A percentile compares a stretch with the other conserved stretches of the same genome.
Conservation (phyloP, 352 stramenopile species). For the Globisporangium parvum region DNA sequence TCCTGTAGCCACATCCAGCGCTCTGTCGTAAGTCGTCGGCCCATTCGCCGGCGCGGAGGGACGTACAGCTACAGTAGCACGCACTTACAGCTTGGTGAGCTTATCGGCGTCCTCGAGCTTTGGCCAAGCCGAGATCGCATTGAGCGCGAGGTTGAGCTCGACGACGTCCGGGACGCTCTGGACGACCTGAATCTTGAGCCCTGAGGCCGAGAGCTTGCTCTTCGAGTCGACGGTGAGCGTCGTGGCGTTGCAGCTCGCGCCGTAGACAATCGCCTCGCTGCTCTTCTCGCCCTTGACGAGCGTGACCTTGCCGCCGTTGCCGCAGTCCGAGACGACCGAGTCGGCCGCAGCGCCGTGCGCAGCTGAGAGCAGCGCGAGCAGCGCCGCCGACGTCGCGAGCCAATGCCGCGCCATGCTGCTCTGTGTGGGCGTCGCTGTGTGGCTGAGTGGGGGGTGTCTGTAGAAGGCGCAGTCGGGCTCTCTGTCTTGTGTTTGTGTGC, state of each 20-base stretch:
- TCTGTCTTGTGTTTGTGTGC: too few relatives aligned
- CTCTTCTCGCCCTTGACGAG: conserved; percentile 28
- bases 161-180: conserved; percentile 38
- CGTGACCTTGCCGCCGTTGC: conserved; percentile 30
- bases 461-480: not conserved
- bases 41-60: not conserved
- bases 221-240: conserved; percentile 26
- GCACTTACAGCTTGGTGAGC: conserved; percentile 42
- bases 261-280: conserved; percentile 29
- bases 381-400: conserved; percentile 3
- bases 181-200: conserved; percentile 40
- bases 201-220: conserved; percentile 29
- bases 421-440: not conserved
- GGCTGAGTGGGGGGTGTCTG: not conserved
- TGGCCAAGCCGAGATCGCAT: conserved; percentile 37
- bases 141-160: conserved; percentile 47
- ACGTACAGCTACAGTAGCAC: not conserved
- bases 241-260: conserved; percentile 24
- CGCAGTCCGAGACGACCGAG: conserved; percentile 14
- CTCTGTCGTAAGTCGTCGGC: not conserved
- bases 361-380: not conserved
- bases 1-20: conserved; percentile 18
- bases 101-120: conserved; percentile 18
- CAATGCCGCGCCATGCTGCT: conserved; percentile 8
- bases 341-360: not conserved